Base-by-base conservation (phyloP, 768 basidiomycete genomes). In the Gloeophyllum trabeum region DNA sequence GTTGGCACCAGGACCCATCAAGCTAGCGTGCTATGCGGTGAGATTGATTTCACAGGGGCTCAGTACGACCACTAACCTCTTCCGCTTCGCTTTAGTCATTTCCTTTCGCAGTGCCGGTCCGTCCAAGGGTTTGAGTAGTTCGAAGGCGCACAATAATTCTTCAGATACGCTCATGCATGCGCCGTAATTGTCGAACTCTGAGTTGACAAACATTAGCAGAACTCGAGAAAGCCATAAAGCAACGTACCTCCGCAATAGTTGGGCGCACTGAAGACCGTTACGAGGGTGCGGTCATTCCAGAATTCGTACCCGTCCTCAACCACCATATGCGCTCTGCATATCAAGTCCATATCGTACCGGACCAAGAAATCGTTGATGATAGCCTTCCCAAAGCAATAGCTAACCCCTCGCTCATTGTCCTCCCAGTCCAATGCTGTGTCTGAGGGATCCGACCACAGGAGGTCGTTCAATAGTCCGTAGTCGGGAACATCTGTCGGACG, bases 241-340 rank as follows among this genome's bases (percentile, higher is more conserved):
- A 28, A 71, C 86, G 63, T 51, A 94, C 92, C 89, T 61, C 89
- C 90, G 56, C 90, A 92, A 53, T 91, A 92, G 54, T 96, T 96
- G 18, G 96, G 96, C 38, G 96, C 96, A 52, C 91, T 94, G 64
- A 99, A 99, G 43, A 99, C 92, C 1, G 96, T 99, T 41, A 99
- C 96, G 51, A 99, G 65, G 38, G 96, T 97, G 51, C 96, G 77
- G 55, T 99, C 96, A 54, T 98, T 97, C 89, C 96, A 99, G 58
- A 99, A 99, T 67, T 99, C 96, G 57, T 98, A 97, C 5, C 94
- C 94, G 55, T 93, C 90, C 60, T 99, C 96, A 48, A 99, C 96
- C 35, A 99, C 96, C 96, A 98, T 98, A 64, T 99, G 96, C 39
- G 96, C 96, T 39, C 96, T 83, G 68, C 96, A 98, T 64, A 99